Evolutionary conservation across 139 green algal genomes (phyloP).

Genomic region (Dunaliella sp.): DNA sequence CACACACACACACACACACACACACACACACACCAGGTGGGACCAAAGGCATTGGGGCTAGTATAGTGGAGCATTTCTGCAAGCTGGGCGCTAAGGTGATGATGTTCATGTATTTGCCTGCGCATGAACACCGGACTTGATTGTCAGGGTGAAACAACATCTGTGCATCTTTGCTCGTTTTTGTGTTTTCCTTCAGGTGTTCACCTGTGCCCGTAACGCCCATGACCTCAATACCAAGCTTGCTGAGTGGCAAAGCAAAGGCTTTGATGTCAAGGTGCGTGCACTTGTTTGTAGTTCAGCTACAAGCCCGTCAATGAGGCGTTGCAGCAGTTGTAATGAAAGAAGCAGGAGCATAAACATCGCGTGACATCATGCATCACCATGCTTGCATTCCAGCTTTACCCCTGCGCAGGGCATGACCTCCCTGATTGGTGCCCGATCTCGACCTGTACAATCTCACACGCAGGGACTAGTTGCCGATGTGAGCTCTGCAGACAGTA

Average conservation of each 20-base stretch:
- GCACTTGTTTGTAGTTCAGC: neutral
- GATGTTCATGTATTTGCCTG: neutral
- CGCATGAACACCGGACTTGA: neutral
- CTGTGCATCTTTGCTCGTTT: neutral
- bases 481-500: neutral
- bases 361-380: conserved; percentile 10
- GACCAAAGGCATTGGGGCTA: neutral
- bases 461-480: conserved; percentile 9
- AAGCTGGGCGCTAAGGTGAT: neutral
- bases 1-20: no score
- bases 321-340: neutral
- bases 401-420: neutral
- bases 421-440: neutral
- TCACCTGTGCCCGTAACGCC: conserved; percentile 46
- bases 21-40: no score
- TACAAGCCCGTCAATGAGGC: neutral
- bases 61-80: neutral
- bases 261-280: conserved; percentile 30
- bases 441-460: neutral
- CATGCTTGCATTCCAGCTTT: neutral
- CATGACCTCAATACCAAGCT: conserved; percentile 36
- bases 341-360: neutral
- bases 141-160: no score
- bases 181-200: conserved; percentile 36
- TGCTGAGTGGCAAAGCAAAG: conserved; percentile 9